Base-by-base conservation (phyloP, 768 basidiomycete species). In the Calvatia gigantea region DNA sequence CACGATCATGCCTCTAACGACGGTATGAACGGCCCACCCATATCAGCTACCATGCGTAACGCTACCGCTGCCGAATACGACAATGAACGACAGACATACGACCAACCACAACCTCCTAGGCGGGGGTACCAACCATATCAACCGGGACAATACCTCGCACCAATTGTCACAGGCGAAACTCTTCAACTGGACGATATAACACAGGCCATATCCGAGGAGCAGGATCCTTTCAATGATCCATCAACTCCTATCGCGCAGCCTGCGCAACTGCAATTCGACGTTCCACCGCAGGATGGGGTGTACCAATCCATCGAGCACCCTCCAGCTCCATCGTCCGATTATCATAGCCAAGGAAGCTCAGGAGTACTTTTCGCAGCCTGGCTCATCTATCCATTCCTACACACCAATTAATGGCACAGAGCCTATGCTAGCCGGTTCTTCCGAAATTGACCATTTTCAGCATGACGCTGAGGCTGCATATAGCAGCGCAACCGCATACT, bases 111-210 rank as follows among this genome's bases (percentile, higher is more conserved):
- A 31, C 33, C 47, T 43, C 58, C 62, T 19, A 47, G 62, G 43
- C 56, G 58, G 28, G 64, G 69, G 50, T 78, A 76, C 54, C 67
- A 63, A 23, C 78, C 77, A 51, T 86, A 86, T 59, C 78, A 83
- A 54, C 85, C 82, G 23, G 85, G 84, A 2, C 83, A 85, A 62
- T 75, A 75, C 49, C 70, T 86, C 14, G 79, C 74, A 31, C 84
- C 85, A 0, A 86, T 86, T 39, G 72, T 81, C 51, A 86, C 85
- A 5, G 85, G 85, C 31, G 84, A 86, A 66, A 85, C 84, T 0
- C 72, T 86, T 17, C 77, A 85, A 46, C 64, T 84, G 7, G 77
- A 79, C 3, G 72, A 72, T 11, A 44, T 58, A 17, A 25, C 41
- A 15, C 27, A 35, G 42, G 57, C 60, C 28, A 27, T 56, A 33